These are phyloP conservation scores for Microcera coccophila DNA, from an alignment of 2,329 filamentous ascomycete species.

Conservation along the genomic window DNA sequence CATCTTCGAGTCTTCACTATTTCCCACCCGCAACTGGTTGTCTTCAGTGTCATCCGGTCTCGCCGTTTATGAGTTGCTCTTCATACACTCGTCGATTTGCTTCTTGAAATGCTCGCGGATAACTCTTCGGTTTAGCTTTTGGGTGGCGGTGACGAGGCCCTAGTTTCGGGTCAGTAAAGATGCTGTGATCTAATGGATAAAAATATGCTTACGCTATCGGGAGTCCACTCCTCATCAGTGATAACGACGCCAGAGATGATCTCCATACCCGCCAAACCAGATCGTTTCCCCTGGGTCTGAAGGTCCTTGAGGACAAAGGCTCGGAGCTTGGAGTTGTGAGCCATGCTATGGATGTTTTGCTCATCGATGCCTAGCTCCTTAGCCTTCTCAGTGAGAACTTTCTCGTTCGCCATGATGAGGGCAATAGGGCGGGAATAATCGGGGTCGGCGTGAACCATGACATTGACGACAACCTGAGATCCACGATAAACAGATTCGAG, in stretches of 20 bases:
- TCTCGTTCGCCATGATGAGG: conserved; percentile 68
- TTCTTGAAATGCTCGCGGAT: conserved; percentile 49
- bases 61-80: conserved; percentile 22
- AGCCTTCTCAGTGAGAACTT: conserved; percentile 58
- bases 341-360: conserved; percentile 64
- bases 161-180: conserved; percentile 28
- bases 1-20: neutral
- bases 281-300: conserved; percentile 59
- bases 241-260: conserved; percentile 72
- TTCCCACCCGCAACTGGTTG: neutral
- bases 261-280: conserved; percentile 67
- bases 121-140: conserved; percentile 55
- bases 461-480: conserved; percentile 72
- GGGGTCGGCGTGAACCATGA: conserved; percentile 79
- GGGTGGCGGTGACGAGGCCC: conserved; percentile 59
- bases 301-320: conserved; percentile 63
- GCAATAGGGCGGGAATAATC: conserved; percentile 76
- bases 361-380: conserved; percentile 60
- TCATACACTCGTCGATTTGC: conserved; percentile 45
- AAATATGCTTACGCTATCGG: conserved; percentile 76
- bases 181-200: no score
- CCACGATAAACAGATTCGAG: conserved; percentile 88
- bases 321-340: conserved; percentile 63
- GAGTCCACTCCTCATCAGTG: conserved; percentile 84
- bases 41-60: neutral